A percentile compares a stretch with the other conserved stretches of the same genome.
These are phyloP conservation scores for Vigna radiata DNA, from an alignment of 306 rosid genomes.

Conservation along the genomic window DNA sequence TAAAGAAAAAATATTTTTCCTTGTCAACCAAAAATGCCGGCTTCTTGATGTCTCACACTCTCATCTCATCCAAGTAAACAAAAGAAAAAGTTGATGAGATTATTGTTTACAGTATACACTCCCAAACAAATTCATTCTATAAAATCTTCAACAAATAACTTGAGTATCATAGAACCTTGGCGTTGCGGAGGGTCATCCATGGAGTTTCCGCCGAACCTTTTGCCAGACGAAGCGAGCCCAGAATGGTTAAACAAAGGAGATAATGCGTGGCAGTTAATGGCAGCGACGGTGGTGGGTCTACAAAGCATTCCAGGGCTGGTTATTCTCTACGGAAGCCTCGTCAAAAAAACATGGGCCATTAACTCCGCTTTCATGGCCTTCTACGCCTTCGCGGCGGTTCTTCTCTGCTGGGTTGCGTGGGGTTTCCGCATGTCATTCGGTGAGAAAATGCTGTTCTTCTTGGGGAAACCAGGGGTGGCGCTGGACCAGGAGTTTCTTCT, in stretches of 20 bases:
- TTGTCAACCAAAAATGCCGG: neutral
- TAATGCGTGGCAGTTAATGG: slow-evolving; percentile 62
- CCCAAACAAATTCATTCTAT: neutral
- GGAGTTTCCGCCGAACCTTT: slow-evolving; percentile 40
- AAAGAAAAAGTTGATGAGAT: neutral
- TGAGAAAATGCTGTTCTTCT: slow-evolving; percentile 44
- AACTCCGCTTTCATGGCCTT: slow-evolving; percentile 67
- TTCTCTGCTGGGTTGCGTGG: slow-evolving; percentile 60
- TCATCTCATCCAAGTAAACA: neutral
- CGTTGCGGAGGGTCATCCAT: neutral
- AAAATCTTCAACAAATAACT: neutral
- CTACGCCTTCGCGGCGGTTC: slow-evolving; percentile 54
- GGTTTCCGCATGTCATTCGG: slow-evolving; percentile 60
- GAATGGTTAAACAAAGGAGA: slow-evolving; percentile 65
- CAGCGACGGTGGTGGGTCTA: slow-evolving; percentile 59
- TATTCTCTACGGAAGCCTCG: slow-evolving; percentile 55
- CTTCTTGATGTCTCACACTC: neutral
- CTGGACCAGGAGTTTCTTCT: slow-evolving; percentile 53
- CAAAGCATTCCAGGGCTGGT: slow-evolving; percentile 63
- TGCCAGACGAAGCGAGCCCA: slow-evolving; percentile 47
- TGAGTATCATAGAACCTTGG: neutral
- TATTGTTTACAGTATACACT: too few relatives aligned
- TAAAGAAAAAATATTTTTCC: too few relatives aligned
- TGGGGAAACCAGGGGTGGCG: slow-evolving; percentile 53
- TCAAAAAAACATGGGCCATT: slow-evolving; percentile 57